phyloP scores from a whole-genome alignment of 2,329 filamentous ascomycete genomes.

The Cryphonectria parasitica region DNA sequence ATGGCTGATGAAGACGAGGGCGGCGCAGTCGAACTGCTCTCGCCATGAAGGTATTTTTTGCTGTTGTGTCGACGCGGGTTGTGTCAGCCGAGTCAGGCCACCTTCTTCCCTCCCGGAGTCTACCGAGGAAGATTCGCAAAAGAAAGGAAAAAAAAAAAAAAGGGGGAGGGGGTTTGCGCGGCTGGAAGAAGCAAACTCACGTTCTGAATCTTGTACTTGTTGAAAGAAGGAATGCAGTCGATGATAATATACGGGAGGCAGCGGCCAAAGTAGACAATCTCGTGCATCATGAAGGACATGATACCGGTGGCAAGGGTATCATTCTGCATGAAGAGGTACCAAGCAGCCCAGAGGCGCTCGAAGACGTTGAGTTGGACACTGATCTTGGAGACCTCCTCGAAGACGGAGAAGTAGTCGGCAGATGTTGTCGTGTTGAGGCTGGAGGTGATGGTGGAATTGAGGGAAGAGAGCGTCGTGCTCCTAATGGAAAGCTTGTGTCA shows the following conservation, averaged over 20 bases:
- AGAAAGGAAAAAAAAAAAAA: background rate
- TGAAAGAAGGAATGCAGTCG: slow-evolving; percentile 84
- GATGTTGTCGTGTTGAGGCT: slow-evolving; percentile 49
- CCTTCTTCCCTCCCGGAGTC: background rate
- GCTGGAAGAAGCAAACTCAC: slow-evolving; percentile 50
- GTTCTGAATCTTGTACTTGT: slow-evolving; percentile 92
- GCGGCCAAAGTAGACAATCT: slow-evolving; percentile 91
- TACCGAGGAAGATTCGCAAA: too few species aligned
- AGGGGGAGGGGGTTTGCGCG: background rate
- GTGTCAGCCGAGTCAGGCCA: slow-evolving; percentile 32
- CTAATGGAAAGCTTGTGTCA: slow-evolving; percentile 26
- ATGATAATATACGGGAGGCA: slow-evolving; percentile 91
- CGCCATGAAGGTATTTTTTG: slow-evolving; percentile 87
- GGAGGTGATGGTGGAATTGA: slow-evolving; percentile 54
- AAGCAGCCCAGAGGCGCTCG: slow-evolving; percentile 90
- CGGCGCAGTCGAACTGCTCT: slow-evolving; percentile 94
- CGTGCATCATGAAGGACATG: slow-evolving; percentile 96
- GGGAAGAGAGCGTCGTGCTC: slow-evolving; percentile 35
- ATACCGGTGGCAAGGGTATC: slow-evolving; percentile 95
- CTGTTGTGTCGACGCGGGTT: slow-evolving; percentile 31
- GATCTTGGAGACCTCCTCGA: slow-evolving; percentile 68
- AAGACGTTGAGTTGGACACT: slow-evolving; percentile 85
- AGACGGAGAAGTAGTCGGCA: slow-evolving; percentile 58
- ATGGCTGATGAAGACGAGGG: slow-evolving; percentile 89
- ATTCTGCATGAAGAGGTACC: slow-evolving; percentile 98